phyloP scores from a whole-genome alignment of 352 stramenopile genomes.

The Pythium myriotylum region DNA sequence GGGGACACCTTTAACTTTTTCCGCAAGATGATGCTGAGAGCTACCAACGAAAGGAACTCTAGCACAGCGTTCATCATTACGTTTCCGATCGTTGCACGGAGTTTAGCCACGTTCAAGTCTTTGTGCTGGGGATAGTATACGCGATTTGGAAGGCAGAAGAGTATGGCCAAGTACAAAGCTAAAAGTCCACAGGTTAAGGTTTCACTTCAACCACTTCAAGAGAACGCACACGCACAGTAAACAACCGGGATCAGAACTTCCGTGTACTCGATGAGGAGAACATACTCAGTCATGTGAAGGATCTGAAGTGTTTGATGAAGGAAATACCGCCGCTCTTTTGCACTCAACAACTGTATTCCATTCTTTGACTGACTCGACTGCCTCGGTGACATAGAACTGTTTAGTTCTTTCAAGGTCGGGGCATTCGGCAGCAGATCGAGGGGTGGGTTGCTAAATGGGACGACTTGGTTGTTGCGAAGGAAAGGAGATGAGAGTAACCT shows the following conservation, averaged over 20 bases:
- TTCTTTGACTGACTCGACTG: too few relatives aligned
- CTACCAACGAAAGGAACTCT: background rate
- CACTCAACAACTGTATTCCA: too few relatives aligned
- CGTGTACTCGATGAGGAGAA: constrained; percentile 35
- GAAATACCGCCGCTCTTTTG: constrained; percentile 10
- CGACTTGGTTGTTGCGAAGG: too few relatives aligned
- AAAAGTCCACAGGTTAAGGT: background rate
- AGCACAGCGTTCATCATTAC: background rate
- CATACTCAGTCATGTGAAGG: constrained; percentile 37
- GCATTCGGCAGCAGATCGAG: too few relatives aligned
- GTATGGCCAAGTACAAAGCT: background rate
- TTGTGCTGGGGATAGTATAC: background rate
- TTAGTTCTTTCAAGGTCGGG: too few relatives aligned
- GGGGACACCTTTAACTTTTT: background rate
- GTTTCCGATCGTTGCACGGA: background rate
- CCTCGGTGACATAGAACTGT: too few relatives aligned
- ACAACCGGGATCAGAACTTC: constrained; percentile 36
- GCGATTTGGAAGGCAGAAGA: constrained; percentile 2
- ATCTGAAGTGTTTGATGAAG: constrained; percentile 29
- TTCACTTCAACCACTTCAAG: background rate
- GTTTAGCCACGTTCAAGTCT: background rate
- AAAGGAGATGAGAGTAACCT: too few relatives aligned
- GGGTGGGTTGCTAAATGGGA: too few relatives aligned
- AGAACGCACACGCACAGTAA: constrained; percentile 27
- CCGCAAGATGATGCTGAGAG: background rate